Evolutionary conservation across 352 stramenopile genomes (phyloP), one percentile per base, ranked within the genome.

Genomic region (Pythium phragmiticola): DNA sequence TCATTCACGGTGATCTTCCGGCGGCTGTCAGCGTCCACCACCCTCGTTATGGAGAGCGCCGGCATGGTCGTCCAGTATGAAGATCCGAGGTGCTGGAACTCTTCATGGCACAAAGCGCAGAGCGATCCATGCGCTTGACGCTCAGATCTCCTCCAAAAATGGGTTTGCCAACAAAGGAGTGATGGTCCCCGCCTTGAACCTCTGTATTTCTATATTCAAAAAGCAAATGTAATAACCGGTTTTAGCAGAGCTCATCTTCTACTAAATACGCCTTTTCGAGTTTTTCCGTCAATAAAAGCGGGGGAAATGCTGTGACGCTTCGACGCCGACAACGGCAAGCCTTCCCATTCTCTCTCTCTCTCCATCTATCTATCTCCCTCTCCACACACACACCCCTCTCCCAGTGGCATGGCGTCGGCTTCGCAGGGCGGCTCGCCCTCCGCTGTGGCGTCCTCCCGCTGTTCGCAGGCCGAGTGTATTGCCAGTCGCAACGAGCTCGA

Each of bases 1-100:
- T 89, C 80, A 45, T 89, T 89, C 7, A 89, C 80, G 5, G 80
- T 89, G 63, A 87, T 80, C 65, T 89, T 88, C 30, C 80, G 72
- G 11, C 71, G 66, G 33, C 46, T 66, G 30, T 52, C 34, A 11
- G 33, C 46, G 30, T 59, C 45, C 7, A 17, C 33, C 14, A 19
- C 42, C 28, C 36, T 50, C 14, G 57, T 34, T 9, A 64, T 57
- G 8, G 57, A 64, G 21, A 64, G 28, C 51, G 60, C 60, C 50
- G 60, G 59, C 50, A 53, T 57, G 12, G 13, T 6, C 7, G 14
- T n/a, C 5, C 17, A 3, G 19, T 9, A 21, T 46, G 14, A 14
- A 4, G 39, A 1, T 42, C 11, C 9, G 2, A 4, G 17, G 39
- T 14, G 39, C 13, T 46, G 39, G 8, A 46, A 46, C 39, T 30